Conservation (phyloP, 345 rosid species). For the Boechera divaricarpa region DNA sequence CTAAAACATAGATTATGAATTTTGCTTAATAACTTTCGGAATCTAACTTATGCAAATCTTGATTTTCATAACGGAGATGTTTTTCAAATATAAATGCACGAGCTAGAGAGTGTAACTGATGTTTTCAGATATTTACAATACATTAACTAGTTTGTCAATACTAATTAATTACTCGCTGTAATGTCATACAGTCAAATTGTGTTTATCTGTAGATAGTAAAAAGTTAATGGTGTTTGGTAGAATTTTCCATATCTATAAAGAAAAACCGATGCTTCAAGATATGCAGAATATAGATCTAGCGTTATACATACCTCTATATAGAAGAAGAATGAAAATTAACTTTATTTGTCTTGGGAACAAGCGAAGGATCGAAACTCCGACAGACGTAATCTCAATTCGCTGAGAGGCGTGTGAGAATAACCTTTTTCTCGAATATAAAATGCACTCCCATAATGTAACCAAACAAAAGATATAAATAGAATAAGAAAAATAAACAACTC, state of each 20-base stretch:
- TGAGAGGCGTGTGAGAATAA: constrained; percentile 41
- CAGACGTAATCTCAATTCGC: constrained; percentile 27
- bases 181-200: not conserved
- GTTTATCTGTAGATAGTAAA: not conserved
- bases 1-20: too few relatives aligned
- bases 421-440: constrained; percentile 14
- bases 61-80: not conserved
- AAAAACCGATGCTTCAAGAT: constrained; percentile 12
- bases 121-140: not conserved
- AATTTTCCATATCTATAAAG: not conserved
- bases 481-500: constrained; percentile 22
- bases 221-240: not conserved
- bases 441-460: constrained; percentile 2
- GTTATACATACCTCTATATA: constrained; percentile 10
- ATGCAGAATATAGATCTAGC: constrained; percentile 12
- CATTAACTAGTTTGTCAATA: not conserved
- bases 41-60: not conserved
- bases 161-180: not conserved
- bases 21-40: not conserved
- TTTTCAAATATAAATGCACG: not conserved
- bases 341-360: constrained; percentile 41
- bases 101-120: not conserved
- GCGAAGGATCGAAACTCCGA: constrained; percentile 40
- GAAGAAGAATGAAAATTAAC: constrained; percentile 33
- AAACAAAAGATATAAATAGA: not conserved